phyloP scores from a whole-genome alignment of 2,329 filamentous ascomycete genomes.

The Claviceps africana region DNA sequence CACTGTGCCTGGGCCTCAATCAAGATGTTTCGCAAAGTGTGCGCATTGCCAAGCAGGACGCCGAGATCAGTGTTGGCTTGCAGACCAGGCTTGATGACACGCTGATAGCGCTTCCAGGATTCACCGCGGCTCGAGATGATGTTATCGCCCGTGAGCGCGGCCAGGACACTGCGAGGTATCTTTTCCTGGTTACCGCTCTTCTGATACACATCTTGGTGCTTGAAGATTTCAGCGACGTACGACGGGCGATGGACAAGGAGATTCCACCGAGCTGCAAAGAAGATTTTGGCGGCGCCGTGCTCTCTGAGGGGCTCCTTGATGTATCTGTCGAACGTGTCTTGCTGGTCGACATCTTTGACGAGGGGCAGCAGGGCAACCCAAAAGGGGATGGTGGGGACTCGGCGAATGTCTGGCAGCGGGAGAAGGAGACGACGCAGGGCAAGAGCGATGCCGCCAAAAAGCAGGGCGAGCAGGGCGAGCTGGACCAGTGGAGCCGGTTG shows the following conservation, averaged over 20 bases:
- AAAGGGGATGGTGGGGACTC: conserved; percentile 29
- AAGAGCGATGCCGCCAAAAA: background rate
- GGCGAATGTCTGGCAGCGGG: conserved; percentile 16
- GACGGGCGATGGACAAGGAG: conserved; percentile 29
- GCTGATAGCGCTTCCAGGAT: conserved; percentile 21
- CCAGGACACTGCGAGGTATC: conserved; percentile 24
- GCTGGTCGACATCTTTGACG: conserved; percentile 28
- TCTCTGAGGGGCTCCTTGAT: conserved; percentile 22
- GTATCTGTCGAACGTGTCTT: conserved; percentile 24
- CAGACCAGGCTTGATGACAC: conserved; percentile 22
- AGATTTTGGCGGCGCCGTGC: conserved; percentile 33
- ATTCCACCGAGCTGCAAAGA: conserved; percentile 35
- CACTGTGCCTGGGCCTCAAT: conserved; percentile 13
- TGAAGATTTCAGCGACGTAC: conserved; percentile 26
- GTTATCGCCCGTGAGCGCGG: conserved; percentile 24
- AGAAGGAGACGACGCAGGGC: conserved; percentile 7
- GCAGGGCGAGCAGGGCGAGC: background rate
- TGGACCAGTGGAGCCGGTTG: background rate
- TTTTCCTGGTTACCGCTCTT: conserved; percentile 29
- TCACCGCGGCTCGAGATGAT: conserved; percentile 24
- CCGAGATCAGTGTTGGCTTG: conserved; percentile 14
- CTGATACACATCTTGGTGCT: conserved; percentile 17
- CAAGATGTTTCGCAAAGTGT: conserved; percentile 15
- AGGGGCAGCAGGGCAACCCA: conserved; percentile 29
- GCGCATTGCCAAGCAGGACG: conserved; percentile 13